phyloP scores from a whole-genome alignment of 2,329 filamentous ascomycete species.

The Talaromyces funiculosus region DNA sequence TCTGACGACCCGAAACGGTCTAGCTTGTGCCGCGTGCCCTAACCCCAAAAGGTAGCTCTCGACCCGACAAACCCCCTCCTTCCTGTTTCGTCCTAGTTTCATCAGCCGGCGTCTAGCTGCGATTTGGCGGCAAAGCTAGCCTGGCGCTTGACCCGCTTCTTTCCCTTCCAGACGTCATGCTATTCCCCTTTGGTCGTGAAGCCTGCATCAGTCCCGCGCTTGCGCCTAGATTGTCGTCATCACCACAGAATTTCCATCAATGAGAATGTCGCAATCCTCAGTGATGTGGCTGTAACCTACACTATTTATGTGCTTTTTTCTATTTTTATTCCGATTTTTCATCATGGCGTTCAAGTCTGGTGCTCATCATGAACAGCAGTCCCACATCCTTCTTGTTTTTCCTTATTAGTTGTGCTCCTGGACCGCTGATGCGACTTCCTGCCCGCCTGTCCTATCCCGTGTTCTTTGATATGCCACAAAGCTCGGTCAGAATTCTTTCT shows the following conservation, averaged over 20 bases:
- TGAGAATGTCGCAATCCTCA: neutral
- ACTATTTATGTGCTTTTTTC: neutral
- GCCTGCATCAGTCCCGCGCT: neutral
- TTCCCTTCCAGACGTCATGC: neutral
- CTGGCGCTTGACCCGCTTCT: neutral
- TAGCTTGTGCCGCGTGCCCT: conserved; percentile 3
- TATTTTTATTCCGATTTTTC: neutral
- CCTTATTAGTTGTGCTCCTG: neutral
- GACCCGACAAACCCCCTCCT: neutral
- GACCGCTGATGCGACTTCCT: neutral
- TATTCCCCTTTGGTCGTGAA: neutral
- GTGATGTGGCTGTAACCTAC: neutral
- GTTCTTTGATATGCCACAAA: neutral
- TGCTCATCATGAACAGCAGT: neutral
- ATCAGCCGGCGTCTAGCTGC: neutral
- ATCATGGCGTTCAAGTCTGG: neutral
- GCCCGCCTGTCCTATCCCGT: neutral
- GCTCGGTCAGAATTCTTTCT: neutral
- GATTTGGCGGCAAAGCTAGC: neutral
- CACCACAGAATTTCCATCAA: neutral
- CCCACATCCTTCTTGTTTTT: neutral
- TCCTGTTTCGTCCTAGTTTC: neutral
- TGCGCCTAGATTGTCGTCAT: conserved; percentile 12
- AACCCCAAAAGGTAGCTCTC: conserved; percentile 4
- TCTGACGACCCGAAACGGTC: conserved; percentile 7